Base-by-base conservation (phyloP, 352 stramenopile genomes). In the Globisporangium paroecandrum region DNA sequence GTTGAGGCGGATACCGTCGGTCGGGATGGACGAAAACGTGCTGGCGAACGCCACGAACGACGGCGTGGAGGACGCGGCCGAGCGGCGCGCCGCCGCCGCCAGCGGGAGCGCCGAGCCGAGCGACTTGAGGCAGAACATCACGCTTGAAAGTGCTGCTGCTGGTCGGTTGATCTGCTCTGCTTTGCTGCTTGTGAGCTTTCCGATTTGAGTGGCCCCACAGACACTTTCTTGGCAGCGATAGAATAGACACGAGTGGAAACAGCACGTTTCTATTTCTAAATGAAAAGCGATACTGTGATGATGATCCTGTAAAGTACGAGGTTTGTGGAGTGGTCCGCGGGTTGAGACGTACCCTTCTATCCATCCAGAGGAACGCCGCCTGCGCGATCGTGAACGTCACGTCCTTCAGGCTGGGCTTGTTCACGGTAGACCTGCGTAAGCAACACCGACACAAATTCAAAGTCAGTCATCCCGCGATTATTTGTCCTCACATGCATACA, bases 1-100 rank as follows among this genome's bases (percentile, higher is more conserved):
- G 77, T 97, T 97, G 46, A 97, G 87, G 53, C 87, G 85, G 43
- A 89, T 86, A 57, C 70, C 73, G 57, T 85, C 81, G 58, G 83
- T 85, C 56, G 82, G 71, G 43, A 86, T 73, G 10, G 73, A 71
- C 8, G 77, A 78, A n/a, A 85, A 62, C 69, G 78, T 79, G 75
- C 79, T 90, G 22, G 82, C 83, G 64, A 82, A 79, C 22, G 74
- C 65, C 29, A 68, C 68, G 51, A 57, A 57, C 13, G 53, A 36
- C 12, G 25, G 22, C 12, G 54, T 24, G 18, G 15, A 58, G 12
- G 67, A 71, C 41, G 62, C 58, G 38, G 20, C 15, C 47, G 60
- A 46, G 60, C 65, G 57, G 32, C 63, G 63, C 20, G 70, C 65
- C 2, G 22, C 64, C 4, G 22, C 32, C 51, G 66, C 63, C 34